phyloP scores from a whole-genome alignment of 306 rosid species.

The Malus asiatica region DNA sequence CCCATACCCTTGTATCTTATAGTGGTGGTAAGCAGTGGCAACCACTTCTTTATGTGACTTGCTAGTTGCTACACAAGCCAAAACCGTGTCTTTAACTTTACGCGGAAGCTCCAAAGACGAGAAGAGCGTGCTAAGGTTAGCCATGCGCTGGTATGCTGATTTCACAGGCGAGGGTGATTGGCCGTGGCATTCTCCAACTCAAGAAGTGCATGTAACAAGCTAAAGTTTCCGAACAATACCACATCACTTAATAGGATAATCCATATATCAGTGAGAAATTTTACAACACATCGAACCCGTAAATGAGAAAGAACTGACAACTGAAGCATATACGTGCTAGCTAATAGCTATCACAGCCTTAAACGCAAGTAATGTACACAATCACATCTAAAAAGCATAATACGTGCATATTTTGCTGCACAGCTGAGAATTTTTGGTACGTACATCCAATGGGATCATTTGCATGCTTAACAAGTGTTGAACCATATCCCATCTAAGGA shows the following conservation, averaged over 20 bases:
- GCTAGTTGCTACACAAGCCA: not conserved
- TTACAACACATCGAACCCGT: not conserved
- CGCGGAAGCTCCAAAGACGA: not conserved
- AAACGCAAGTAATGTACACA: not conserved
- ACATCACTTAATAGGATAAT: not conserved
- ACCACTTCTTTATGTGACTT: not conserved
- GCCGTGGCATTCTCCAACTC: not conserved
- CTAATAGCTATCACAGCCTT: not conserved
- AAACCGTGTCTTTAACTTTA: not conserved
- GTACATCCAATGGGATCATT: not conserved
- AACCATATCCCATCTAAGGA: constrained; percentile 38
- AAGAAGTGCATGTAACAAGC: not conserved
- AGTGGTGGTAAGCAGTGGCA: not conserved
- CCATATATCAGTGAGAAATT: not conserved
- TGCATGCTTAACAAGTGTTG: not conserved
- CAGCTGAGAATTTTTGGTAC: not conserved
- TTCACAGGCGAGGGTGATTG: not conserved
- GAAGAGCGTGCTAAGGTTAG: not conserved
- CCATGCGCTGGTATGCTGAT: not conserved
- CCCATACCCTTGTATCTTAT: not conserved
- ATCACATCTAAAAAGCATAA: not conserved
- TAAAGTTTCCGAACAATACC: not conserved
- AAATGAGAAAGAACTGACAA: not conserved
- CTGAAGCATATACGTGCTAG: constrained; percentile 7
- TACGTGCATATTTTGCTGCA: not conserved